Evolutionary conservation across 2,329 filamentous ascomycete species (phyloP).

Genomic region (Aspergillus sp.): DNA sequence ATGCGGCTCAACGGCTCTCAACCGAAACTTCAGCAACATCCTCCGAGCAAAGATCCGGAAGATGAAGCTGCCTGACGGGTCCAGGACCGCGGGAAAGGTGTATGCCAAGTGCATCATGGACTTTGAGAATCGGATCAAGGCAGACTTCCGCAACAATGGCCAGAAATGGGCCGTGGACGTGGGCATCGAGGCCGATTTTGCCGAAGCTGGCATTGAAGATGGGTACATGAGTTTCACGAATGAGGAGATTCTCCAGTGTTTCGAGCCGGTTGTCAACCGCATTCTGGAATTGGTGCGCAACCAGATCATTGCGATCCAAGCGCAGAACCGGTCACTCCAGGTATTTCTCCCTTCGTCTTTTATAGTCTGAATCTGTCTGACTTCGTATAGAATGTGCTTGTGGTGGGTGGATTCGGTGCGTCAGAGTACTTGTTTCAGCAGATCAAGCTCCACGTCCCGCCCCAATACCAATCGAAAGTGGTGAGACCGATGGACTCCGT

Average conservation of each 20-base stretch:
- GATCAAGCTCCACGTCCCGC: constrained; percentile 96
- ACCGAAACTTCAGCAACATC: constrained; percentile 98
- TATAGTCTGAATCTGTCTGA: constrained; percentile 12
- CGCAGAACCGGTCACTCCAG: constrained; percentile 86
- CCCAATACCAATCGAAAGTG: constrained; percentile 97
- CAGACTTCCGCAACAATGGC: constrained; percentile 97
- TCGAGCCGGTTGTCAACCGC: constrained; percentile 94
- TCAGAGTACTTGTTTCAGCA: constrained; percentile 99
- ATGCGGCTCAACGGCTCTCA: constrained; percentile 94
- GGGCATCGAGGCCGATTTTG: constrained; percentile 95
- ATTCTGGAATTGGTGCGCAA: constrained; percentile 94
- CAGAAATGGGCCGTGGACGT: constrained; percentile 99
- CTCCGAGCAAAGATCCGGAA: constrained; percentile 94
- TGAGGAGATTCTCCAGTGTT: constrained; percentile 97
- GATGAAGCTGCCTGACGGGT: constrained; percentile 97
- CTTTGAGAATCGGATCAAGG: constrained; percentile 99
- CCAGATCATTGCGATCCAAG: constrained; percentile 98
- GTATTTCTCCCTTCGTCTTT: constrained; percentile 28
- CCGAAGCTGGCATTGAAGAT: constrained; percentile 94
- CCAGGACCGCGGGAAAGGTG: constrained; percentile 93
- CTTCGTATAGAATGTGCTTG: constrained; percentile 65
- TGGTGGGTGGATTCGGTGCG: constrained; percentile 95
- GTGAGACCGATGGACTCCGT: constrained; percentile 98
- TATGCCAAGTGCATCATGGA: constrained; percentile 99
- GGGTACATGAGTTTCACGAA: constrained; percentile 99